These are phyloP conservation scores for Yarrowia sp. DNA, from an alignment of 805 yeast species.

Conservation along the genomic window DNA sequence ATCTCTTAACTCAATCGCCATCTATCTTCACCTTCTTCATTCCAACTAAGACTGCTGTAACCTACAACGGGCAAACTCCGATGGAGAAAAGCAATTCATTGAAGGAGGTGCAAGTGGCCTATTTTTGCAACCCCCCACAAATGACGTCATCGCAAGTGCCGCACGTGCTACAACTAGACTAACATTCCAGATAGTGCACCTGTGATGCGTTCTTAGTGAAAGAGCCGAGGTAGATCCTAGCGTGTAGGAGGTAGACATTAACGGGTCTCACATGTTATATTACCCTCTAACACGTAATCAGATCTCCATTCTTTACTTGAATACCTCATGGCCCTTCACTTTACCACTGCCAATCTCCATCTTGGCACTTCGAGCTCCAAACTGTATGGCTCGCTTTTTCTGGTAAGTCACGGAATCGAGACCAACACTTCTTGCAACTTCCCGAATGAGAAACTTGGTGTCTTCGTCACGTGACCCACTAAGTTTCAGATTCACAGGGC, in stretches of 20 bases:
- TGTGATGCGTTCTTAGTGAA: not conserved
- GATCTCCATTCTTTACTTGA: not conserved
- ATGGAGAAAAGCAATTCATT: not conserved
- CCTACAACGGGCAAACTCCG: not conserved
- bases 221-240: conserved; percentile 1
- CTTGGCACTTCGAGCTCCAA: conserved; percentile 95
- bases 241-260: not conserved
- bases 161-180: too few species aligned
- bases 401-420: conserved; percentile 69
- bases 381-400: conserved; percentile 92
- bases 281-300: not conserved
- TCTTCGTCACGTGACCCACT: conserved; percentile 51
- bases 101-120: not conserved
- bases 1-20: conserved; percentile 7
- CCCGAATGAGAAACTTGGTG: conserved; percentile 66
- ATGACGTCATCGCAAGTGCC: conserved; percentile 1
- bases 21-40: not conserved
- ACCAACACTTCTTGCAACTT: conserved; percentile 59
- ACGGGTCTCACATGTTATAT: not conserved
- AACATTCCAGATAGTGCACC: too few species aligned
- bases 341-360: conserved; percentile 82
- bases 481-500: conserved; percentile 53
- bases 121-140: not conserved
- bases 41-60: not conserved
- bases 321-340: conserved; percentile 70